phyloP scores from a whole-genome alignment of 176 grass and related monocot genomes.

The Microstegium vimineum region DNA sequence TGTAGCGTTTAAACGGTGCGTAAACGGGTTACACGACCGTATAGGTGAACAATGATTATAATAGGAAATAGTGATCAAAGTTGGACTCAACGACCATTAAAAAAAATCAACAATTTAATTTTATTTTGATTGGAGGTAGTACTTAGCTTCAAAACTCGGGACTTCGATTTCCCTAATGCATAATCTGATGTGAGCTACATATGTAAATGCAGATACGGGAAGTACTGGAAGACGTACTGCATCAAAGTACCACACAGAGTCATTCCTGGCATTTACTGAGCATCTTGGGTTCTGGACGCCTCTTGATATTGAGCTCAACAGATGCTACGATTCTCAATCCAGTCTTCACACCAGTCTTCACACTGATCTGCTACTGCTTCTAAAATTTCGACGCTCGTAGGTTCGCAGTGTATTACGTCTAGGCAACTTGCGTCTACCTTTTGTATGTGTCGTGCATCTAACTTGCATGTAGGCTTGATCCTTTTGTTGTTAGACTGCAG shows the following conservation, averaged over 20 bases:
- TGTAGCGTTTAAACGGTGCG: too few species aligned
- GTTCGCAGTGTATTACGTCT: background rate
- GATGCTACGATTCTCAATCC: background rate
- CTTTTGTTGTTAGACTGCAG: background rate
- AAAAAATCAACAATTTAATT: background rate
- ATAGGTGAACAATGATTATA: too few species aligned
- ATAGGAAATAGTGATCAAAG: background rate
- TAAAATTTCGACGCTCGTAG: background rate
- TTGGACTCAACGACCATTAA: background rate
- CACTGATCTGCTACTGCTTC: background rate
- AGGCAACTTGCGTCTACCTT: background rate
- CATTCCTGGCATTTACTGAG: slow-evolving; percentile 91
- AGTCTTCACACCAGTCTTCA: too few species aligned
- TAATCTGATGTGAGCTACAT: slow-evolving; percentile 8
- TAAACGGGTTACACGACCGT: too few species aligned
- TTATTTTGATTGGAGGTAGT: background rate
- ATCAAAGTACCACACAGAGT: slow-evolving; percentile 77
- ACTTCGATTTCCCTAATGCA: background rate
- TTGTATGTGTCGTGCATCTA: background rate
- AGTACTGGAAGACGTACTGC: slow-evolving; percentile 96
- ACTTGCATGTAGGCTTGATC: background rate
- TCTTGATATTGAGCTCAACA: background rate
- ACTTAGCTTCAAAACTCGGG: slow-evolving; percentile 9
- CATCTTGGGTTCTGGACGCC: background rate
- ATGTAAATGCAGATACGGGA: slow-evolving; percentile 63